phyloP scores from a whole-genome alignment of 352 stramenopile species.

The Globisporangium solare region DNA sequence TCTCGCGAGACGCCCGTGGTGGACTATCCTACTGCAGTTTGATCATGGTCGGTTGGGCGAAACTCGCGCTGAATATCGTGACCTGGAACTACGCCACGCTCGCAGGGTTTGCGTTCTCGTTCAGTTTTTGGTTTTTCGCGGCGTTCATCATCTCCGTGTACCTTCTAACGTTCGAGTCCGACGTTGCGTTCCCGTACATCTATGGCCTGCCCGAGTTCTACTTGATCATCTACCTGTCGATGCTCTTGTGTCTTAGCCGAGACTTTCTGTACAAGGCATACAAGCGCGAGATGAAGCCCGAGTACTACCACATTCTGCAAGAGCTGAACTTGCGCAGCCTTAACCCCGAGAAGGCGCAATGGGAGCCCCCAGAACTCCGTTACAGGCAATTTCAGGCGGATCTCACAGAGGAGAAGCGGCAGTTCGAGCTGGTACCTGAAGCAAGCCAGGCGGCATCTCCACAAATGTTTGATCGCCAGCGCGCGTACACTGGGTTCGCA shows the following conservation, averaged over 20 bases:
- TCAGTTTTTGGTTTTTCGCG: conserved; percentile 75
- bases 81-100: conserved; percentile 69
- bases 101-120: conserved; percentile 48
- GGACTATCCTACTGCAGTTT: conserved; percentile 74
- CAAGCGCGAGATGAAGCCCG: conserved; percentile 76
- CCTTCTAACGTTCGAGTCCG: conserved; percentile 51
- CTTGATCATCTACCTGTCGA: conserved; percentile 58
- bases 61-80: conserved; percentile 82
- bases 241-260: conserved; percentile 68
- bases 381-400: conserved; percentile 77
- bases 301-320: conserved; percentile 88
- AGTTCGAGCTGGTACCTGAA: conserved; percentile 49
- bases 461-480: conserved; percentile 27
- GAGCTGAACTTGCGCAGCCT: conserved; percentile 56
- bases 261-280: conserved; percentile 84
- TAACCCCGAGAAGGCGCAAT: conserved; percentile 38
- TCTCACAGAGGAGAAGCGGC: conserved; percentile 45
- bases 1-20: conserved; percentile 65
- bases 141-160: conserved; percentile 54
- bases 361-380: conserved; percentile 53
- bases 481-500: conserved; percentile 76
- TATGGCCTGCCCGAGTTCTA: conserved; percentile 76
- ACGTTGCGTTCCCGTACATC: conserved; percentile 76
- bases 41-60: conserved; percentile 76
- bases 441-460: conserved; percentile 20